Evolutionary conservation across 371 early-diverging fungal genomes (phyloP).

Genomic region (Neoconidiobolus thromboides): DNA sequence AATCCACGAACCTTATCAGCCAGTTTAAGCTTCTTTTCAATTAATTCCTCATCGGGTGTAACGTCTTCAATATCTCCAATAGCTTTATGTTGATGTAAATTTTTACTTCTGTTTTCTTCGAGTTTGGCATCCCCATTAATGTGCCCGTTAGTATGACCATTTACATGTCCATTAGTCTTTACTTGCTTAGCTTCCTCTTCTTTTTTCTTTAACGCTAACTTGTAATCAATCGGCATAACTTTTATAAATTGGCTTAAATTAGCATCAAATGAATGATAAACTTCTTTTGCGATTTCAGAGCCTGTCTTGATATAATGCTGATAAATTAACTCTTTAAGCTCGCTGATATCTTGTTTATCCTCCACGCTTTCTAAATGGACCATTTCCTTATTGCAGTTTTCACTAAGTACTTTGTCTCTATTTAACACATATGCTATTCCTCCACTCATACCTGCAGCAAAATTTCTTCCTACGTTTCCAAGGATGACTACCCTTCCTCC

Average conservation of each 20-base stretch:
- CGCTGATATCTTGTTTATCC: constrained; percentile 50
- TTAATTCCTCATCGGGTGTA: constrained; percentile 46
- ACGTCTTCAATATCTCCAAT: constrained; percentile 84
- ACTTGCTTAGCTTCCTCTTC: constrained; percentile 4
- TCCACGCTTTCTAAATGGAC: constrained; percentile 66
- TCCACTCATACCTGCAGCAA: constrained; percentile 91
- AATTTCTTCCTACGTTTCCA: constrained; percentile 73
- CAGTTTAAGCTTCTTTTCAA: constrained; percentile 36
- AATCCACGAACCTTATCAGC: constrained; percentile 78
- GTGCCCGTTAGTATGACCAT: too few species aligned
- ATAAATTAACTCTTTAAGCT: constrained; percentile 52
- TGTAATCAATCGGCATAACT: constrained; percentile 89
- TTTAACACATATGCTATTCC: constrained; percentile 81
- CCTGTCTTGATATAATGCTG: constrained; percentile 69
- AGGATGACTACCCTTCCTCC: constrained; percentile 75
- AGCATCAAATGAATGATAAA: constrained; percentile 48
- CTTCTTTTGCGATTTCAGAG: constrained; percentile 54
- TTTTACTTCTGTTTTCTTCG: constrained; percentile 8
- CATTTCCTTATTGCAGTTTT: constrained; percentile 73
- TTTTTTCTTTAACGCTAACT: constrained; percentile 47
- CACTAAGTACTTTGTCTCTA: constrained; percentile 27
- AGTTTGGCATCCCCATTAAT: background rate
- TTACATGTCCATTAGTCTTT: too few species aligned
- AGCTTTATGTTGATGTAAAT: constrained; percentile 13
- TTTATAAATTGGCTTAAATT: constrained; percentile 67